Conservation (phyloP, 176 grass and related monocot genomes). For the Oryza coarctata region DNA sequence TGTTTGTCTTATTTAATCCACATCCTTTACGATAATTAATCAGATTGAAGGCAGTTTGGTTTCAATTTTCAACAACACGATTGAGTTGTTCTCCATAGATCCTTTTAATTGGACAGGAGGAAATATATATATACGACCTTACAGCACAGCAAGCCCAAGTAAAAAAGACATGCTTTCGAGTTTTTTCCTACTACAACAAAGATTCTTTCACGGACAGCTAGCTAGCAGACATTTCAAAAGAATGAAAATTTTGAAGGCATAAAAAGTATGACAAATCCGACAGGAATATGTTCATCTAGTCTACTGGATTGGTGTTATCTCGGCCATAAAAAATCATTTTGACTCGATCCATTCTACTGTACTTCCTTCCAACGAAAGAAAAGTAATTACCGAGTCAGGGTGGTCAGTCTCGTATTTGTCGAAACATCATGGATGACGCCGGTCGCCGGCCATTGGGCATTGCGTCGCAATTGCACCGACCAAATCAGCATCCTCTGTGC, state of each 20-base stretch:
- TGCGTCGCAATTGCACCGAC: neutral
- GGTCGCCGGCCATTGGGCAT: neutral
- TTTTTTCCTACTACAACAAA: neutral
- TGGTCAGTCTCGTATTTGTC: constrained; percentile 9
- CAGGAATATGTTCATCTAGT: neutral
- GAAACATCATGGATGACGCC: neutral
- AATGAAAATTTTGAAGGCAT: neutral
- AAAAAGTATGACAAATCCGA: neutral
- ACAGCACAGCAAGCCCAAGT: neutral
- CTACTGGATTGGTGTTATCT: neutral
- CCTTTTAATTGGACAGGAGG: neutral
- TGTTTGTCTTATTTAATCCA: neutral
- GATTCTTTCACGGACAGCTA: neutral
- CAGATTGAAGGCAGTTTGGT: neutral
- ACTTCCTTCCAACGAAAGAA: neutral
- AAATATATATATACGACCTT: neutral
- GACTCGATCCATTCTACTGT: constrained; percentile 3
- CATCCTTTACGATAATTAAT: neutral
- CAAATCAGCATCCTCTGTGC: neutral
- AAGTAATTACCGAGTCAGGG: constrained; percentile 1
- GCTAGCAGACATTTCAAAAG: constrained; percentile 5
- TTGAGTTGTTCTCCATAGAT: neutral
- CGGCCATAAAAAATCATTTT: neutral
- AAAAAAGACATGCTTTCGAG: neutral
- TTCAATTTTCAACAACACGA: neutral